Evolutionary conservation across 176 grass and related monocot species (phyloP).

Genomic region (Aegilops umbellulata): DNA sequence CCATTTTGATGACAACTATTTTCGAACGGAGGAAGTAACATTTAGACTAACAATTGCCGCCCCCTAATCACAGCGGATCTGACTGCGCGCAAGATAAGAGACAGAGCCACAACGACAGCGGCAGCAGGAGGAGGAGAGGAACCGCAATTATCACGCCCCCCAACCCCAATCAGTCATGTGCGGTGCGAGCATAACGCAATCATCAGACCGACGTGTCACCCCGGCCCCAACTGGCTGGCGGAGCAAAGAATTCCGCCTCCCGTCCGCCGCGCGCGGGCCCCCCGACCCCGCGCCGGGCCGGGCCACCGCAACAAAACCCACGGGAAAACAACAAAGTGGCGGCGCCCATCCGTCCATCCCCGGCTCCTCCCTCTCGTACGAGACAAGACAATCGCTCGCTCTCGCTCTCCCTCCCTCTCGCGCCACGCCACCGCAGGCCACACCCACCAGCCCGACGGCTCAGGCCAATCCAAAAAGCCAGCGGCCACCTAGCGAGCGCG

Average conservation of each 20-base stretch:
- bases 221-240: not conserved
- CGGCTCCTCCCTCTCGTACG: not conserved
- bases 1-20: too few relatives aligned
- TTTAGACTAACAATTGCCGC: not conserved
- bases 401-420: not conserved
- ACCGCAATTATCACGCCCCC: not conserved
- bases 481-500: not conserved
- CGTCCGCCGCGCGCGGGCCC: not conserved
- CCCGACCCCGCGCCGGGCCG: not conserved
- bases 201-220: not conserved
- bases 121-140: too few relatives aligned
- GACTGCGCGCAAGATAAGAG: not conserved
- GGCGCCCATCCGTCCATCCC: not conserved
- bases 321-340: slow-evolving; percentile 16
- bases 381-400: slow-evolving; percentile 14
- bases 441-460: not conserved
- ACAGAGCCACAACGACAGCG: too few relatives aligned
- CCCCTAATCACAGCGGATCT: not conserved
- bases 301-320: not conserved
- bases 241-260: not conserved
- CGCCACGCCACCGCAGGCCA: not conserved
- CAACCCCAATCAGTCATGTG: slow-evolving; percentile 19
- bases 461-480: slow-evolving; percentile 16
- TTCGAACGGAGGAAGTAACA: too few relatives aligned
- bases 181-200: slow-evolving; percentile 1